These are phyloP conservation scores for Fusarium mangiferae DNA, from an alignment of 2,329 filamentous ascomycete species.

Conservation along the genomic window DNA sequence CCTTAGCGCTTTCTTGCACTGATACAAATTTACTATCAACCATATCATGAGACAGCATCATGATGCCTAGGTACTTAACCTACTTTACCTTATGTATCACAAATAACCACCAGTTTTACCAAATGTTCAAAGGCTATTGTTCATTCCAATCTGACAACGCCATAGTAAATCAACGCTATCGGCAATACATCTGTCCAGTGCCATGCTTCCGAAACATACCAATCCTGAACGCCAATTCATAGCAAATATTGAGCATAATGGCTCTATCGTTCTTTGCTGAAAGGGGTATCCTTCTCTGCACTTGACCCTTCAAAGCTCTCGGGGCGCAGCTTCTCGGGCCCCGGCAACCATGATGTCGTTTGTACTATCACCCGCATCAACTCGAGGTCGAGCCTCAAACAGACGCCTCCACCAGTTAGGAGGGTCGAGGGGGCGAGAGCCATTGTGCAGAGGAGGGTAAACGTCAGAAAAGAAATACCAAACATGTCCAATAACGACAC, in stretches of 20 bases:
- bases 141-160: conserved; percentile 23
- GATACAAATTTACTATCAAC: neutral
- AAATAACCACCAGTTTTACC: neutral
- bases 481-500: conserved; percentile 92
- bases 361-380: conserved; percentile 63
- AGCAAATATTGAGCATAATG: neutral
- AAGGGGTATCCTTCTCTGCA: neutral
- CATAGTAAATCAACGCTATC: conserved; percentile 7
- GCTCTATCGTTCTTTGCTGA: neutral
- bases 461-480: conserved; percentile 99
- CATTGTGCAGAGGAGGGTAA: conserved; percentile 89
- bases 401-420: conserved; percentile 89
- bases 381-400: conserved; percentile 70
- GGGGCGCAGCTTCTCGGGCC: conserved; percentile 47
- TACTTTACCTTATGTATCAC: neutral
- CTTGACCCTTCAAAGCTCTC: conserved; percentile 28
- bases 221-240: conserved; percentile 23
- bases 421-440: conserved; percentile 86
- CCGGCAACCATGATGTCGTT: conserved; percentile 72
- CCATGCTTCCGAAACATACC: conserved; percentile 30
- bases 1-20: neutral
- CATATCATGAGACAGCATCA: conserved; percentile 17
- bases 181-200: conserved; percentile 5
- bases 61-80: neutral
- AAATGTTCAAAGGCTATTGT: neutral